Evolutionary conservation across 805 yeast genomes (phyloP).

Genomic region (Candida mattraensis): DNA sequence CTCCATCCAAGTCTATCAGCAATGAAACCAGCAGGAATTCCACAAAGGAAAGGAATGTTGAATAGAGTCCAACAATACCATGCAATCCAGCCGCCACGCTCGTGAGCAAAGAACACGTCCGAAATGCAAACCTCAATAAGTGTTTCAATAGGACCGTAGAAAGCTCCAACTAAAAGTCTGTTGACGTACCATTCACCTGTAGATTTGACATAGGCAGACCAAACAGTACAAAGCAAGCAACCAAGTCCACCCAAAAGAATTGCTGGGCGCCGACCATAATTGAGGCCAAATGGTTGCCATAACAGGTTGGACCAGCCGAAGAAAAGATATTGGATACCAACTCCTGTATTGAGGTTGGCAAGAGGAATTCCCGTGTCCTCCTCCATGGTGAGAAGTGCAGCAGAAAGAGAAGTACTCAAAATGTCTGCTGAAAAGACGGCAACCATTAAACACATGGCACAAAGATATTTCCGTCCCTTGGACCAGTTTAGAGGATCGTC

Average conservation of each 20-base stretch:
- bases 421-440: slow-evolving; percentile 42
- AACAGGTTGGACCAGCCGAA: slow-evolving; percentile 39
- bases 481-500: slow-evolving; percentile 35
- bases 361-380: slow-evolving; percentile 20
- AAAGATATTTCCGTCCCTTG: slow-evolving; percentile 28
- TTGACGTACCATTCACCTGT: slow-evolving; percentile 17
- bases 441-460: slow-evolving; percentile 34
- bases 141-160: slow-evolving; percentile 34
- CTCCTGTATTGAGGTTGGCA: slow-evolving; percentile 40
- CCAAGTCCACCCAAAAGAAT: slow-evolving; percentile 14
- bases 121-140: slow-evolving; percentile 30
- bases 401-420: slow-evolving; percentile 33
- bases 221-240: slow-evolving; percentile 39
- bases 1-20: slow-evolving; percentile 17
- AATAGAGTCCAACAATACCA: slow-evolving; percentile 36
- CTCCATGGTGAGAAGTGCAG: slow-evolving; percentile 31
- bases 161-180: slow-evolving; percentile 26
- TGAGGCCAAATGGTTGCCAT: slow-evolving; percentile 41
- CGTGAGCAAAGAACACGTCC: slow-evolving; percentile 42
- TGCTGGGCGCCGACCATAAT: slow-evolving; percentile 21
- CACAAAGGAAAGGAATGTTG: slow-evolving; percentile 31
- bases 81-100: slow-evolving; percentile 35
- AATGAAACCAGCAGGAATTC: slow-evolving; percentile 30
- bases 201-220: slow-evolving; percentile 40
- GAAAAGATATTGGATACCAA: slow-evolving; percentile 50